Conservation (phyloP, 2,329 filamentous ascomycete genomes). For the Aspergillus cejpii region DNA sequence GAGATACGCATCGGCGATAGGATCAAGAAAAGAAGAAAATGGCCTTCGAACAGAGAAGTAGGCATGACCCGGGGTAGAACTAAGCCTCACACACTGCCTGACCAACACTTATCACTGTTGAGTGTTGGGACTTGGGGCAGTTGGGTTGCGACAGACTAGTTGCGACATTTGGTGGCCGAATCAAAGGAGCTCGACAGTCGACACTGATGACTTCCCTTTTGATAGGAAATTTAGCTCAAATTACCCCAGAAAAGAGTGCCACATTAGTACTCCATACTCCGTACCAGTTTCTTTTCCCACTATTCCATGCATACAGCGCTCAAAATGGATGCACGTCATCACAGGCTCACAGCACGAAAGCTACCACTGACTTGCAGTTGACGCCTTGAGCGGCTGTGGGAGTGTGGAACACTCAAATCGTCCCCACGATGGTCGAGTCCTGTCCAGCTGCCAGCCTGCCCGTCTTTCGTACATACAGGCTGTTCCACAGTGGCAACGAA, state of each 20-base stretch:
- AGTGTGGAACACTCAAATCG: background rate
- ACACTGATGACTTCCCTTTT: too few species aligned
- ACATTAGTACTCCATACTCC: too few species aligned
- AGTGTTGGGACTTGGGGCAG: too few species aligned
- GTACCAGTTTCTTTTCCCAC: too few species aligned
- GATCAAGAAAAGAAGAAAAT: background rate
- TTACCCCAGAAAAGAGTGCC: too few species aligned
- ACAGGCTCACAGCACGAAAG: too few species aligned
- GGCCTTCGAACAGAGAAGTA: background rate
- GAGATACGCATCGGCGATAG: constrained; percentile 4
- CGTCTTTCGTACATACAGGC: constrained; percentile 16
- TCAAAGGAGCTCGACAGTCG: too few species aligned
- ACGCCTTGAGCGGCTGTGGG: background rate
- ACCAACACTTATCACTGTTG: background rate
- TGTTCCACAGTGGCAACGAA: constrained; percentile 17
- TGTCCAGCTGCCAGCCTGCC: constrained; percentile 23
- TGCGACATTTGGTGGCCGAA: background rate
- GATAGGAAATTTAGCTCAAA: too few species aligned
- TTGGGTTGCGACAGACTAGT: background rate
- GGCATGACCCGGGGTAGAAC: background rate
- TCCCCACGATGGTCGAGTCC: background rate
- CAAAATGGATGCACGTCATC: too few species aligned
- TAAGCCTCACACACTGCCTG: background rate
- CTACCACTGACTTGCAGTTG: too few species aligned
- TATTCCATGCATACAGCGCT: too few species aligned